A percentile compares a stretch with the other conserved stretches of the same genome.
phyloP scores from a whole-genome alignment of 352 stramenopile genomes.

The Elongisporangium prolatum region DNA sequence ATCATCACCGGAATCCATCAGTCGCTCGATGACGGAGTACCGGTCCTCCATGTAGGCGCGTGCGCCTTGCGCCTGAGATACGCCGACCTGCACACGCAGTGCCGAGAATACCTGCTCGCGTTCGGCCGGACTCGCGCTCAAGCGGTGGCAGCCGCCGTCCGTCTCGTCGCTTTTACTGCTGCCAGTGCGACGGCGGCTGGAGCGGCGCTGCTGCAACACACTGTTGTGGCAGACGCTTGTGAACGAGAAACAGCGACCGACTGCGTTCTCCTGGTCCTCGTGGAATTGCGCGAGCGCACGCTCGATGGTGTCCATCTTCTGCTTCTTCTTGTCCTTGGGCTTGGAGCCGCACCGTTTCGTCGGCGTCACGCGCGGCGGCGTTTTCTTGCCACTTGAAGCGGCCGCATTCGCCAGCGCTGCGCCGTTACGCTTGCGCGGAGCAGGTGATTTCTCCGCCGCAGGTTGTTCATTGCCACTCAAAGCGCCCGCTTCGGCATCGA shows the following conservation, averaged over 20 bases:
- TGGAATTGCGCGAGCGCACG: slow-evolving; percentile 52
- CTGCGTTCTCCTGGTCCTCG: slow-evolving; percentile 18
- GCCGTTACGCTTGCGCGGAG: slow-evolving; percentile 11
- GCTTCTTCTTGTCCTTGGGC: slow-evolving; percentile 43
- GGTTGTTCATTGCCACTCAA: slow-evolving; percentile 17
- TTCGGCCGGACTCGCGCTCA: not conserved
- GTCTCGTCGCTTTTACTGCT: slow-evolving; percentile 10
- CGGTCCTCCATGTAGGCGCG: slow-evolving; percentile 81
- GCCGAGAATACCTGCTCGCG: not conserved
- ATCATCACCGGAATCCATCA: slow-evolving; percentile 34
- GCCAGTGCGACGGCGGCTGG: slow-evolving; percentile 9
- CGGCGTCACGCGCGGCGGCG: slow-evolving; percentile 22
- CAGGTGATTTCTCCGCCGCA: slow-evolving; percentile 11
- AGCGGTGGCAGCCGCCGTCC: not conserved
- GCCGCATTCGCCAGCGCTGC: not conserved
- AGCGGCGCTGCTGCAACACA: slow-evolving; percentile 7
- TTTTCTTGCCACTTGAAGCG: slow-evolving; percentile 14
- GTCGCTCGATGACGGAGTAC: slow-evolving; percentile 52
- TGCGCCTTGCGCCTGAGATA: slow-evolving; percentile 53
- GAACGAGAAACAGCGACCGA: slow-evolving; percentile 40
- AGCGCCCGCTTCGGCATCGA: slow-evolving; percentile 7
- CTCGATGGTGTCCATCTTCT: slow-evolving; percentile 59
- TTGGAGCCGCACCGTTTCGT: slow-evolving; percentile 48
- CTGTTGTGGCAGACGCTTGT: slow-evolving; percentile 32
- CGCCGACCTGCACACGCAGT: slow-evolving; percentile 44